Evolutionary conservation across 108 stramenopile genomes (phyloP), one percentile per base, ranked within the genome.

Genomic region (Schizochytrium sp.): DNA sequence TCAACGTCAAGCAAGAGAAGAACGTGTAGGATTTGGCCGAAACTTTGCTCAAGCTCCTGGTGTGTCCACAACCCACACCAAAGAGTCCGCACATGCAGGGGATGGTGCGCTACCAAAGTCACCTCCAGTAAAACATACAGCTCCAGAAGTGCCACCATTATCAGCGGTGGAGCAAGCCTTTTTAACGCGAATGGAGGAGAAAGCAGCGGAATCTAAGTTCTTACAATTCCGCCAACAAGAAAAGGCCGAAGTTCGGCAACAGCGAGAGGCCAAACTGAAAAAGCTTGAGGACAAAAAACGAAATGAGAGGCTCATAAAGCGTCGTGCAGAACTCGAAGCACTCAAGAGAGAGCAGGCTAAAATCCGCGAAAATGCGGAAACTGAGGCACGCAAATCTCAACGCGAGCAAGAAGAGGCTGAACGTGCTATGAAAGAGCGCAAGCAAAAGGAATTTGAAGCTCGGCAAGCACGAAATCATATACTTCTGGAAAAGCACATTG

Each of bases 141-240:
- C 28, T 28, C 28, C 28, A 28, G 59, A 60, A n/a, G 59, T 60
- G 59, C 59, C 59, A 19, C 28, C 28, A 28, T 28, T 28, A 28
- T 28, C 28, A 28, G 59, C 59, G 17, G 59, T 12, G 8, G 76
- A 83, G 47, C 49, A 83, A 40, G 76, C 47, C 5, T 83, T 83
- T 42, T 53, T 83, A 5, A 53, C 76, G 45, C 76, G 76, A 5
- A 53, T 83, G 28, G 76, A 83, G 47, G 76, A 83, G 76, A 83
- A 55, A 38, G 76, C 53, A n/a, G 76, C 76, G 38, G 53, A 83
- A 28, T 49, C 47, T 5, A n/a, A 49, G 76, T 55, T 55, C 47
- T n/a, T 55, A 2, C 76, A 83, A n/a, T 38, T 83, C 28, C 64
- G 64, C 12, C 12, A 69, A 44, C 64, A 69, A 44, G 76, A 83